Evolutionary conservation across 2,329 filamentous ascomycete species (phyloP).

Genomic region (Penicillium sp.): DNA sequence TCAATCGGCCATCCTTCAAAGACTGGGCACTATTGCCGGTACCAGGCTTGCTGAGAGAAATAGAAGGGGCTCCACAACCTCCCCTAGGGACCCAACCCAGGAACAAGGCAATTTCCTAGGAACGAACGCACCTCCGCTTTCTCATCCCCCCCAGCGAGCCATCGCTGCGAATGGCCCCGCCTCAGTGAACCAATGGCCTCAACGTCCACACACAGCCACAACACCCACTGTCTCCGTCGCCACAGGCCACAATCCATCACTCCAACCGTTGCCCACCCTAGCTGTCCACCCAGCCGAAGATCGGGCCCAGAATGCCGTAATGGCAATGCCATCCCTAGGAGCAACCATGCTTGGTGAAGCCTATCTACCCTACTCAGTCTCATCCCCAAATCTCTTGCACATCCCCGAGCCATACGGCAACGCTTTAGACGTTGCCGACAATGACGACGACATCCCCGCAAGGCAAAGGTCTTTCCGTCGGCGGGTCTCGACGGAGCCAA

Average conservation of each 20-base stretch:
- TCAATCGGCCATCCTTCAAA: conserved; percentile 27
- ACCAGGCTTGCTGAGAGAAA: conserved; percentile 20
- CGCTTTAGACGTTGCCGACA: conserved; percentile 16
- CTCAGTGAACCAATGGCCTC: not conserved
- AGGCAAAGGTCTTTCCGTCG: conserved; percentile 24
- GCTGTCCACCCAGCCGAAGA: conserved; percentile 14
- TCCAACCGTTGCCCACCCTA: conserved; percentile 17
- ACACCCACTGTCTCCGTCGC: conserved; percentile 5
- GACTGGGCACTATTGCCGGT: conserved; percentile 28
- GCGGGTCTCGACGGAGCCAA: conserved; percentile 35
- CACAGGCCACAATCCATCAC: conserved; percentile 1
- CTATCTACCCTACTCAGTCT: conserved; percentile 32
- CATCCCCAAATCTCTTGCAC: conserved; percentile 33
- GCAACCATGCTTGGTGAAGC: conserved; percentile 18
- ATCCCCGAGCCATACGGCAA: conserved; percentile 21
- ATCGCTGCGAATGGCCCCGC: not conserved
- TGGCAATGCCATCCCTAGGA: conserved; percentile 13
- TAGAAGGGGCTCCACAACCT: conserved; percentile 15
- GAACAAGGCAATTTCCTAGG: conserved; percentile 5
- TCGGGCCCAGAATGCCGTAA: not conserved
- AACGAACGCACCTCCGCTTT: not conserved
- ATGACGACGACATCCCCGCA: conserved; percentile 20
- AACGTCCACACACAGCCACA: conserved; percentile 1
- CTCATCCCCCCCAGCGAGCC: not conserved
- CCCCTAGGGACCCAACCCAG: conserved; percentile 4